Base-by-base conservation (phyloP, 1,284 basidiomycete species). In the Leccinum angustisporum region DNA sequence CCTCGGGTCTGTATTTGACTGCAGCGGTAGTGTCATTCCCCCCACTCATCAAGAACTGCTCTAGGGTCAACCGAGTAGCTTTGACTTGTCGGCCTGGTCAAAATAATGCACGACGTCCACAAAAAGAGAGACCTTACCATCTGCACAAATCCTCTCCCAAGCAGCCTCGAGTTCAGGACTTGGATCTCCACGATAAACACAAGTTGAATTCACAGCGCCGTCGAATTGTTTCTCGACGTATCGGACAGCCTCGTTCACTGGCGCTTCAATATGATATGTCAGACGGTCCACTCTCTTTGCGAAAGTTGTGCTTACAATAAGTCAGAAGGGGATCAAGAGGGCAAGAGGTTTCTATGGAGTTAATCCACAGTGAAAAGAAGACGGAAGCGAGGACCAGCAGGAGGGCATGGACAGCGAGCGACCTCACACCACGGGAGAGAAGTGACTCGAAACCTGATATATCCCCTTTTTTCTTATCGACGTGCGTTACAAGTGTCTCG, bases 151-250 rank as follows among this genome's bases (percentile, higher is more conserved):
- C 14, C 43, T 10, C 4, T 0, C 13, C 58, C 58, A 60, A 16
- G 58, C 54, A 10, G 31, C 58, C 11, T 60, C 58, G 14, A 60
- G 7, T 11, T 11, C 58, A 27, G 53, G 53, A 38, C 53, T 51
- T 9, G 58, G 53, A 7, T 34, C 5, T 13, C 58, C 58, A 38
- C 58, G 53, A 21, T 54, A 59, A 51, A 55, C 6, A 5, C 16
- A 38, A 5, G 54, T 56, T 7, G 43, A 50, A 14, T 60, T 38
- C 21, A 55, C 1, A 6, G 16, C n/a, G 38, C 54, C 54, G n/a
- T 60, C 46, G 14, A 60, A 60, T 36, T 30, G 33, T 56, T 60
- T 60, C 34, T 60, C 58, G n/a, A 56, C 14, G 13, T 55, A 60
- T 30, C 8, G 21, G 16, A 60, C 46, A 10, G 34, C 54, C 55